Conservation (phyloP, 1,284 basidiomycete species). For the Mycena citricolor region DNA sequence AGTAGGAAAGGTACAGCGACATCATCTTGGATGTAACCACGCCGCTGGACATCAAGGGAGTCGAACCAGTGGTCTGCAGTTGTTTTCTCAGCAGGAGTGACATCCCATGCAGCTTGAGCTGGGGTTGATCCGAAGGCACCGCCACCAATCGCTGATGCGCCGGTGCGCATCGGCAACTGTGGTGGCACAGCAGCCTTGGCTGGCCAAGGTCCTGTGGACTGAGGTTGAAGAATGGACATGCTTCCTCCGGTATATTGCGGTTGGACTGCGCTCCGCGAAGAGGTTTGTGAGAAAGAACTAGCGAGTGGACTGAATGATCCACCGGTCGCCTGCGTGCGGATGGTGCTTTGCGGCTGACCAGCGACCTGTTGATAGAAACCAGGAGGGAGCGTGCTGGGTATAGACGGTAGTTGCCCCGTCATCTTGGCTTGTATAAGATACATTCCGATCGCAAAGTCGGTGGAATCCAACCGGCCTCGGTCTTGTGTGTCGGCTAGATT, state of each 20-base stretch:
- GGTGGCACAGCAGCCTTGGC: constrained; percentile 34
- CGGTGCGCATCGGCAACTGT: constrained; percentile 45
- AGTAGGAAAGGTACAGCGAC: constrained; percentile 96
- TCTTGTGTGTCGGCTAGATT: constrained; percentile 93
- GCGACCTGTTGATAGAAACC: constrained; percentile 87
- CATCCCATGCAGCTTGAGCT: constrained; percentile 69
- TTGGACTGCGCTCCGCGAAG: constrained; percentile 40
- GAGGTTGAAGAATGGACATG: constrained; percentile 41
- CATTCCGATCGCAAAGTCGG: constrained; percentile 98
- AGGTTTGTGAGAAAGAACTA: constrained; percentile 37
- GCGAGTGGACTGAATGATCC: constrained; percentile 53
- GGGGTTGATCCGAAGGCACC: constrained; percentile 34
- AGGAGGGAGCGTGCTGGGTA: constrained; percentile 84
- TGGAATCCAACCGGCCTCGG: constrained; percentile 84
- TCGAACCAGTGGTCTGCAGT: constrained; percentile 84
- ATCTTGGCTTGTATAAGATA: constrained; percentile 91
- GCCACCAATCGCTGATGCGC: constrained; percentile 31
- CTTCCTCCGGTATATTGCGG: constrained; percentile 66
- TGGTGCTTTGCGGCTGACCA: constrained; percentile 33
- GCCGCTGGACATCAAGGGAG: constrained; percentile 73
- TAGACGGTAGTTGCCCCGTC: constrained; percentile 72
- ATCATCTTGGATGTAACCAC: constrained; percentile 89
- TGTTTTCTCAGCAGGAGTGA: constrained; percentile 81
- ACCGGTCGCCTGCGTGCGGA: constrained; percentile 61
- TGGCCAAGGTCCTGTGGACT: constrained; percentile 37